phyloP scores from a whole-genome alignment of 192 early-diverging fungal genomes.

The Geranomyces michiganensis region DNA sequence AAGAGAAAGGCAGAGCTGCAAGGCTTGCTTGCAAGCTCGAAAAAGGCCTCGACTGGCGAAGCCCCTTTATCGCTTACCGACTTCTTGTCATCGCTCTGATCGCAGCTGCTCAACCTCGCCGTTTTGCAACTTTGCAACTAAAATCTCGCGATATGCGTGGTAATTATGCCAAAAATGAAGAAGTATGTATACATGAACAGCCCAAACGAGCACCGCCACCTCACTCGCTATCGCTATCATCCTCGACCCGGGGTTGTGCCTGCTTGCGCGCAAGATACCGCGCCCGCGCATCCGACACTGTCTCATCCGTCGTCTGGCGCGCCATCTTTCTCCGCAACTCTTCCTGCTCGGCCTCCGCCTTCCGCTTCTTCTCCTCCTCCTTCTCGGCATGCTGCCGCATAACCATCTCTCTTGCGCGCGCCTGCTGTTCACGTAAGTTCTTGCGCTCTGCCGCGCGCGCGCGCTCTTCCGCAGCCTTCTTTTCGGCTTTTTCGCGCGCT shows the following conservation, averaged over 20 bases:
- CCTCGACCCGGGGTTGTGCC: slow-evolving; percentile 20
- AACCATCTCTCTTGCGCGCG: slow-evolving; percentile 26
- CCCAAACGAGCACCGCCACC: too few relatives aligned
- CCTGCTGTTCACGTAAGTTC: slow-evolving; percentile 31
- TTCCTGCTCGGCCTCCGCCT: slow-evolving; percentile 28
- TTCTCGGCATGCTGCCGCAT: slow-evolving; percentile 30
- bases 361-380: slow-evolving; percentile 35
- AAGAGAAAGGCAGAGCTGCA: not conserved
- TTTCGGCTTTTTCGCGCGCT: slow-evolving; percentile 52
- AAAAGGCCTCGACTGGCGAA: not conserved
- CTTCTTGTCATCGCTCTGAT: slow-evolving; percentile 5
- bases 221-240: slow-evolving; percentile 12
- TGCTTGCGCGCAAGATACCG: slow-evolving; percentile 51
- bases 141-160: too few relatives aligned
- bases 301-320: slow-evolving; percentile 43
- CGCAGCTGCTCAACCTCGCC: not conserved
- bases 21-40: not conserved
- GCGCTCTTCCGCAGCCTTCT: slow-evolving; percentile 51
- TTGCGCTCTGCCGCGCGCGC: slow-evolving; percentile 21
- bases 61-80: not conserved
- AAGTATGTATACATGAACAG: too few relatives aligned
- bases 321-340: slow-evolving; percentile 35
- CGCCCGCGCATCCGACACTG: slow-evolving; percentile 47
- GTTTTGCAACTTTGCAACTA: too few relatives aligned
- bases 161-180: too few relatives aligned